phyloP scores from a whole-genome alignment of 305 asterid genomes.

The Fraxinus nigra region DNA sequence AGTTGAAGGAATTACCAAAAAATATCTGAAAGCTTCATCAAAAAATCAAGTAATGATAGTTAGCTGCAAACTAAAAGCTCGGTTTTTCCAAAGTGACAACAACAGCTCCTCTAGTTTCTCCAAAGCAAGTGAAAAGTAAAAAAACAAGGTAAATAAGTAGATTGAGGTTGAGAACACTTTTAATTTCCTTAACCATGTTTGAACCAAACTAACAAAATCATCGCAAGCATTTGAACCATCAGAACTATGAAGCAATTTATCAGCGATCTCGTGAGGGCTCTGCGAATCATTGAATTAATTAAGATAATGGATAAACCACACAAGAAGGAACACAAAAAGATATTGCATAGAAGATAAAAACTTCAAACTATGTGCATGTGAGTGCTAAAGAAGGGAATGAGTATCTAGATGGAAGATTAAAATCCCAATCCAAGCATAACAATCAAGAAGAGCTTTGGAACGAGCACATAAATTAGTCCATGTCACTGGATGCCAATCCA shows the following conservation, averaged over 20 bases:
- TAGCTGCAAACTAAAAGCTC: too few species aligned
- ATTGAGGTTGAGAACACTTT: constrained; percentile 49
- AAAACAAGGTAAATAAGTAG: constrained; percentile 11
- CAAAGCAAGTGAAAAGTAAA: not conserved
- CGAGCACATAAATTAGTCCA: constrained; percentile 5
- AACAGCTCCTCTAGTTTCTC: too few species aligned
- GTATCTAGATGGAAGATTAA: constrained; percentile 1
- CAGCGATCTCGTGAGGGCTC: constrained; percentile 84
- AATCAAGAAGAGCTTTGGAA: constrained; percentile 1
- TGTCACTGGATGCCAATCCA: constrained; percentile 1
- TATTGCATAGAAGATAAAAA: not conserved
- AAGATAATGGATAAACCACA: constrained; percentile 17
- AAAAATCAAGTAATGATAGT: too few species aligned
- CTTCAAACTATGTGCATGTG: constrained; percentile 2
- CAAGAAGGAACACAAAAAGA: constrained; percentile 1
- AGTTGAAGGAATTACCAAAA: too few species aligned
- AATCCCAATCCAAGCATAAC: constrained; percentile 13
- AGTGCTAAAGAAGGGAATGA: not conserved
- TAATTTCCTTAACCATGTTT: constrained; percentile 76
- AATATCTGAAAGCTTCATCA: too few species aligned
- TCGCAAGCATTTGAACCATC: constrained; percentile 72
- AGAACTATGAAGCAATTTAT: constrained; percentile 64
- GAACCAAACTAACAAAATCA: constrained; percentile 77
- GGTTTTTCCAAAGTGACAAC: too few species aligned
- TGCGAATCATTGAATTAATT: constrained; percentile 37